Base-by-base conservation (phyloP, 1,284 basidiomycete species). In the Boletus smithii region DNA sequence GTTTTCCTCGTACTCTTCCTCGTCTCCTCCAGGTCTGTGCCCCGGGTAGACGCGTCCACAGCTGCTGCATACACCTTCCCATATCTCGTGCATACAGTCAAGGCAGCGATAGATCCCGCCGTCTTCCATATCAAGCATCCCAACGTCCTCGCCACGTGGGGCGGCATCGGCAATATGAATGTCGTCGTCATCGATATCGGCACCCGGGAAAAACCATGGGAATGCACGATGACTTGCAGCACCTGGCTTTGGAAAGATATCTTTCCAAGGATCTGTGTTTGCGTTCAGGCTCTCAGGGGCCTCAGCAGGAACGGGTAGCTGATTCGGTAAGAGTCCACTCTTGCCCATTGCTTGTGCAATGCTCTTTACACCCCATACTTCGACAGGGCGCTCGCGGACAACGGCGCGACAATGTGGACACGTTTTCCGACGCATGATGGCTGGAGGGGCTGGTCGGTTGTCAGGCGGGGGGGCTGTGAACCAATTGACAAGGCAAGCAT, bases 81-180 rank as follows among this genome's bases (percentile, higher is more conserved):
- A 80, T 49, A 90, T 82, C 66, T 90, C 87, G 59, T 89, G 80
- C 71, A 80, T 73, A 57, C 87, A 89, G 33, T 82, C 80, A 10
- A 80, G 59, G 59, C 87, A 90, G n/a, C 87, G 75, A 55, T 79
- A 83, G 7, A 89, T 74, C 0, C 80, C 81, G 8, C 77, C 81
- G 51, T 89, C 86, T 55, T 86, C 83, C 10, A 69, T 72, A 56
- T 90, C 87, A 42, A 75, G 75, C 67, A 83, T 76, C 0, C 85
- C 85, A 55, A 80, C 62, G 8, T 72, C 66, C 49, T 61, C 58
- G 63, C 70, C 49, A 64, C 58, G 55, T 62, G 56, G 48, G 18
- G n/a, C 50, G 38, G 40, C 48, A 50, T 18, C 50, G 29, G 46
- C 51, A 8, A 53, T 31, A 38, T 60, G 45, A n/a, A 49, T 22